Percentiles rank a stretch among this genome's conserved stretches.
These are phyloP conservation scores for Warburgia ugandensis DNA, from an alignment of 164 flowering plant species.

Conservation along the genomic window DNA sequence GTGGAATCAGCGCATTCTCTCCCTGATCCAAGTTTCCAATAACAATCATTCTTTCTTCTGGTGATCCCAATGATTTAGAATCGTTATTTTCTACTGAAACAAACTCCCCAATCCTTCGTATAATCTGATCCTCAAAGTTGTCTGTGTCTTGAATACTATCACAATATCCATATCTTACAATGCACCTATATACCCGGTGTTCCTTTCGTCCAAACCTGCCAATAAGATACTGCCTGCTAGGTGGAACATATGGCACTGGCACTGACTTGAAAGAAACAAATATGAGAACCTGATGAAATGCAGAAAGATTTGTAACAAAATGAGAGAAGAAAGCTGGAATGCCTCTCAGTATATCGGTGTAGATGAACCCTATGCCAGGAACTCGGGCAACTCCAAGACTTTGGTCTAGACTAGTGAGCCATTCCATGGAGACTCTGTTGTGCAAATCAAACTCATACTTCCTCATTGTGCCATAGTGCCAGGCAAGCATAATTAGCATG, in stretches of 20 bases:
- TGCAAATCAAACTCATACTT: constrained; percentile 53
- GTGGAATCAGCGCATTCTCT: constrained; percentile 34
- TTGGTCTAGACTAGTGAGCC: constrained; percentile 46
- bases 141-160: constrained; percentile 36
- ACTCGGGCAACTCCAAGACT: constrained; percentile 59
- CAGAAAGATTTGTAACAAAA: constrained; percentile 70
- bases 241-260: constrained; percentile 41
- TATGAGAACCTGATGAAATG: constrained; percentile 61
- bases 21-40: constrained; percentile 30
- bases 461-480: constrained; percentile 67
- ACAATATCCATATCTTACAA: constrained; percentile 61
- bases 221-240: constrained; percentile 35
- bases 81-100: constrained; percentile 49
- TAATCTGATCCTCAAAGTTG: constrained; percentile 59
- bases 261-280: constrained; percentile 55
- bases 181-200: constrained; percentile 45
- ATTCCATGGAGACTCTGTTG: constrained; percentile 56
- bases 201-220: constrained; percentile 55
- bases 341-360: constrained; percentile 54
- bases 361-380: constrained; percentile 70
- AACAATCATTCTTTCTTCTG: constrained; percentile 50
- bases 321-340: constrained; percentile 73
- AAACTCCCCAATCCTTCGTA: constrained; percentile 48
- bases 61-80: constrained; percentile 25
- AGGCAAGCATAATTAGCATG: constrained; percentile 36